Percentiles rank a stretch among this genome's conserved stretches.
Conservation (phyloP, 2,329 filamentous ascomycete species). For the Cercospora sojina region DNA sequence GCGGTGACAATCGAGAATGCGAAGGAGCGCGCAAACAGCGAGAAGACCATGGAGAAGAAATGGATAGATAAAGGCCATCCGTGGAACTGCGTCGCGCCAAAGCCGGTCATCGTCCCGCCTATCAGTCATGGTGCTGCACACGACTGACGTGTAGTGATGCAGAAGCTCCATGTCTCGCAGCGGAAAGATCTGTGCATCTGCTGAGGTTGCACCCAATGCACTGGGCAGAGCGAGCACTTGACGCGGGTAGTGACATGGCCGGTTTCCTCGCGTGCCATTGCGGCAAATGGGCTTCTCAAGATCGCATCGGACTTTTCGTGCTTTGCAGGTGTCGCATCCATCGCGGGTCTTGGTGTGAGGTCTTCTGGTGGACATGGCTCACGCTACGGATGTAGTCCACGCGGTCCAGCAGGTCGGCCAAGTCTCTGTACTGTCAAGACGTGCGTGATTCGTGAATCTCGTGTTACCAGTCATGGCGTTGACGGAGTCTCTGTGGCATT, state of each 20-base stretch:
- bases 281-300: conserved; percentile 27
- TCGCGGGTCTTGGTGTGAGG: conserved; percentile 29
- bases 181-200: conserved; percentile 21
- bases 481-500: not conserved
- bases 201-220: conserved; percentile 2
- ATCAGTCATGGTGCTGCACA: conserved; percentile 22
- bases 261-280: conserved; percentile 27
- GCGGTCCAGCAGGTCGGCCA: not conserved
- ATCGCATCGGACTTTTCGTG: conserved; percentile 27
- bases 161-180: conserved; percentile 29
- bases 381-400: not conserved
- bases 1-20: conserved; percentile 25
- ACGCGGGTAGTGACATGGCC: conserved; percentile 23
- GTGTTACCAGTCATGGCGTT: not conserved
- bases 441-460: not conserved
- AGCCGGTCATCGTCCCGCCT: conserved; percentile 12
- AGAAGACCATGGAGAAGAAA: conserved; percentile 28
- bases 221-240: conserved; percentile 19
- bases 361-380: conserved; percentile 15
- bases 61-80: conserved; percentile 22
- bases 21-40: conserved; percentile 22
- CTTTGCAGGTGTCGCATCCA: conserved; percentile 28
- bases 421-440: not conserved
- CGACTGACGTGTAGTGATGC: conserved; percentile 27
- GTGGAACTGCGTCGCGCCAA: conserved; percentile 22